Evolutionary conservation across 805 yeast genomes (phyloP).

Genomic region (Wickerhamiella galacta): DNA sequence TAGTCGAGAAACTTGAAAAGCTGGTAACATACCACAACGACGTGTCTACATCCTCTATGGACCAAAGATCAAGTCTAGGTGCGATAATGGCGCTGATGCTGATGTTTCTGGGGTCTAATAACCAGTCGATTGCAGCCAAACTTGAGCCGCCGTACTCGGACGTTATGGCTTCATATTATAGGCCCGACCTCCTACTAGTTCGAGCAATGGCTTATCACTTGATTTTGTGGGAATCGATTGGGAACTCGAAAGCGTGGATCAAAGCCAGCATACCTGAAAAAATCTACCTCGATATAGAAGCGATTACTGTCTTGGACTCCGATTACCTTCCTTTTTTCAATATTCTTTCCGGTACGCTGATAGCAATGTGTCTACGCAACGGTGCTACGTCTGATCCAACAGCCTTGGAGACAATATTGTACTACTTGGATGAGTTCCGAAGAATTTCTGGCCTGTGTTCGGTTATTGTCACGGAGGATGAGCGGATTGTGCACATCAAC

Average conservation of each 20-base stretch:
- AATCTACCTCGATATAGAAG: constrained; percentile 8
- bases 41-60: constrained; percentile 41
- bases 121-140: constrained; percentile 41
- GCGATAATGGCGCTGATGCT: constrained; percentile 62
- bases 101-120: constrained; percentile 53
- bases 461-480: constrained; percentile 33
- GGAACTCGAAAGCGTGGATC: constrained; percentile 37
- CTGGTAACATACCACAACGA: constrained; percentile 40
- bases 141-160: constrained; percentile 42
- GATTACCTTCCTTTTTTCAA: constrained; percentile 48
- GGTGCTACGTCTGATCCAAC: constrained; percentile 48
- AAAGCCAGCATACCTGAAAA: constrained; percentile 34
- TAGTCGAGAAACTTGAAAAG: constrained; percentile 41
- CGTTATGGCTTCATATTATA: constrained; percentile 44
- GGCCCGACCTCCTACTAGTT: constrained; percentile 64
- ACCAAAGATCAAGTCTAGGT: constrained; percentile 41
- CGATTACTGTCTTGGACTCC: constrained; percentile 27
- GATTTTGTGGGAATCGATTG: constrained; percentile 57
- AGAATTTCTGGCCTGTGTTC: constrained; percentile 21
- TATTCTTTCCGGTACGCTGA: constrained; percentile 55
- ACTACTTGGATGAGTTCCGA: constrained; percentile 37
- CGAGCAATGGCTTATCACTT: constrained; percentile 47
- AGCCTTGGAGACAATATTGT: constrained; percentile 40
- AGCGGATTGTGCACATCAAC: constrained; percentile 37
- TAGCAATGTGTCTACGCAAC: constrained; percentile 56